Evolutionary conservation across 2,329 filamentous ascomycete genomes (phyloP).

Genomic region (Raffaelea albimanens): DNA sequence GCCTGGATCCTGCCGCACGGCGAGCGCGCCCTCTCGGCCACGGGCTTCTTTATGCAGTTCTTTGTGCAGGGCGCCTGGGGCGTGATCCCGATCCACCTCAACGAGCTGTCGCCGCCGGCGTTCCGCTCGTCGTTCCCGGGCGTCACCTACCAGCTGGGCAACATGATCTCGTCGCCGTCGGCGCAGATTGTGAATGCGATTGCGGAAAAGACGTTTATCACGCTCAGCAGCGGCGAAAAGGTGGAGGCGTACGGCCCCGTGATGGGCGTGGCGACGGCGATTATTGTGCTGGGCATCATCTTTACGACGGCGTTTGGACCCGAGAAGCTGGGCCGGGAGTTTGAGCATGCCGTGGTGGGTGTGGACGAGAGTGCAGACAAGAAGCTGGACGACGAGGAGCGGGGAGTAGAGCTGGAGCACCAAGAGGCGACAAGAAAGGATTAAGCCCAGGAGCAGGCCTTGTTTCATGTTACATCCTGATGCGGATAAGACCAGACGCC

Average conservation of each 20-base stretch:
- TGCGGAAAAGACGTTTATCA: constrained; percentile 39
- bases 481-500: too few relatives aligned
- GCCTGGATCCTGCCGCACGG: constrained; percentile 61
- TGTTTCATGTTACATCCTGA: too few relatives aligned
- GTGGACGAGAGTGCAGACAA: constrained; percentile 20
- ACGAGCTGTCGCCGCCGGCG: constrained; percentile 60
- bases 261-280: constrained; percentile 69
- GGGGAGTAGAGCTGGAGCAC: background rate
- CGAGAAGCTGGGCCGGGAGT: constrained; percentile 62
- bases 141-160: constrained; percentile 64
- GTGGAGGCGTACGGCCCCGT: constrained; percentile 65
- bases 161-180: constrained; percentile 63
- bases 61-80: constrained; percentile 59
- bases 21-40: constrained; percentile 54
- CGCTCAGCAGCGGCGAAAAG: constrained; percentile 38
- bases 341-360: constrained; percentile 42
- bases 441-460: too few relatives aligned
- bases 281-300: constrained; percentile 62
- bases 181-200: constrained; percentile 5
- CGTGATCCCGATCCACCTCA: constrained; percentile 63
- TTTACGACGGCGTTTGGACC: constrained; percentile 61
- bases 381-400: constrained; percentile 7
- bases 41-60: constrained; percentile 73
- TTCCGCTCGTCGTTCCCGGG: constrained; percentile 65
- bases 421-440: too few relatives aligned